phyloP scores from a whole-genome alignment of 2,329 filamentous ascomycete genomes.

The Aspergillus piperis region DNA sequence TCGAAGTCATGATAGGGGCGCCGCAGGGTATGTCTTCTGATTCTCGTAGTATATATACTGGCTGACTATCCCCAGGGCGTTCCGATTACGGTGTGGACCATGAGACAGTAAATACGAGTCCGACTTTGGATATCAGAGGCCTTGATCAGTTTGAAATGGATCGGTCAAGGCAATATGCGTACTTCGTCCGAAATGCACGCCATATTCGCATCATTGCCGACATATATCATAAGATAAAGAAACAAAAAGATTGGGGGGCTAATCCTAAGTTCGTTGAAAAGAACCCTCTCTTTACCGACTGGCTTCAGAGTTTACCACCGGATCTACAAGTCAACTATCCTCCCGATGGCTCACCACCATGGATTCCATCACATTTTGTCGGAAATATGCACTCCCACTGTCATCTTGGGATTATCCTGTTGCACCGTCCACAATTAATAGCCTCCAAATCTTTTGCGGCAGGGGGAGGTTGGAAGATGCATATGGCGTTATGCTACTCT shows the following conservation, averaged over 20 bases:
- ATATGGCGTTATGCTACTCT: constrained; percentile 82
- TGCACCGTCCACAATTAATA: constrained; percentile 81
- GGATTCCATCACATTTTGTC: constrained; percentile 82
- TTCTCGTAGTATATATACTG: not conserved
- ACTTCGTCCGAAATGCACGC: constrained; percentile 73
- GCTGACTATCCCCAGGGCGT: constrained; percentile 58
- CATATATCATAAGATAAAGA: constrained; percentile 71
- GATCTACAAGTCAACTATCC: constrained; percentile 80
- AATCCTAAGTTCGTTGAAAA: constrained; percentile 81
- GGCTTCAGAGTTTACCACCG: constrained; percentile 73
- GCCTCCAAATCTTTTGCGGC: constrained; percentile 70
- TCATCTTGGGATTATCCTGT: constrained; percentile 79
- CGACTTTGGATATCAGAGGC: constrained; percentile 64
- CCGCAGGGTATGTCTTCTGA: constrained; percentile 69
- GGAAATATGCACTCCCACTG: constrained; percentile 91
- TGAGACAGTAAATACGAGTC: constrained; percentile 73
- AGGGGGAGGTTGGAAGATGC: constrained; percentile 79
- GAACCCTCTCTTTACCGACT: constrained; percentile 74
- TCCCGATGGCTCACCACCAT: constrained; percentile 74
- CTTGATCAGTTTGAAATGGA: constrained; percentile 74
- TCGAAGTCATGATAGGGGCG: constrained; percentile 89
- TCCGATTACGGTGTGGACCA: constrained; percentile 74
- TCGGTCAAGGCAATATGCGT: constrained; percentile 80
- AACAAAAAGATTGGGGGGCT: constrained; percentile 79
- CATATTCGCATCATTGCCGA: constrained; percentile 77